Conservation (phyloP, 2,329 filamentous ascomycete genomes). For the Hypoxylon sp. region DNA sequence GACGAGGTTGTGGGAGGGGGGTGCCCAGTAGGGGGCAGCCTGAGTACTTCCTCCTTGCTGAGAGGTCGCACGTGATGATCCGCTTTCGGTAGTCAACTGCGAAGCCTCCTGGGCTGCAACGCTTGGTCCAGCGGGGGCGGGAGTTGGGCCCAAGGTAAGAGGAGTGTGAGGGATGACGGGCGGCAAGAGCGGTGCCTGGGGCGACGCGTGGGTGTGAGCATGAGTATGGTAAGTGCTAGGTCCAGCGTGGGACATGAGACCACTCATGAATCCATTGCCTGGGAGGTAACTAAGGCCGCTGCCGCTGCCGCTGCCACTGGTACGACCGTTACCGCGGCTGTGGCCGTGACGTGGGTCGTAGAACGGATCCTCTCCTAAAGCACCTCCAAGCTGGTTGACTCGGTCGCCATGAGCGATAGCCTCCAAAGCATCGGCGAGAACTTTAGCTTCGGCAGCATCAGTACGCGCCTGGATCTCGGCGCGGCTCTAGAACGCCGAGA, state of each 20-base stretch:
- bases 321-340: background rate
- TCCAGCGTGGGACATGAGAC: background rate
- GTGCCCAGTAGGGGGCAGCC: background rate
- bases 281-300: background rate
- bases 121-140: background rate
- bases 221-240: background rate
- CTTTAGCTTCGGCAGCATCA: slow-evolving; percentile 16
- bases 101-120: background rate
- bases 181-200: background rate
- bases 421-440: slow-evolving; percentile 7
- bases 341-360: slow-evolving; percentile 1
- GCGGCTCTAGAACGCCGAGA: slow-evolving; percentile 37
- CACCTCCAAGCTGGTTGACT: slow-evolving; percentile 7
- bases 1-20: slow-evolving; percentile 8
- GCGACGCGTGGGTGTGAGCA: background rate
- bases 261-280: background rate
- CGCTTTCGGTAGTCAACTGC: background rate
- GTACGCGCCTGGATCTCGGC: slow-evolving; percentile 29
- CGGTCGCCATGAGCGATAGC: slow-evolving; percentile 25
- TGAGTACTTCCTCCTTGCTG: background rate
- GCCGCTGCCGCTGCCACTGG: background rate
- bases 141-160: background rate
- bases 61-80: background rate
- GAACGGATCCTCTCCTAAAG: slow-evolving; percentile 34
- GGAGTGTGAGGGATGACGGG: background rate